A percentile compares a stretch with the other conserved stretches of the same genome.
These are phyloP conservation scores for Salix exigua DNA, from an alignment of 345 rosid species.

Conservation along the genomic window DNA sequence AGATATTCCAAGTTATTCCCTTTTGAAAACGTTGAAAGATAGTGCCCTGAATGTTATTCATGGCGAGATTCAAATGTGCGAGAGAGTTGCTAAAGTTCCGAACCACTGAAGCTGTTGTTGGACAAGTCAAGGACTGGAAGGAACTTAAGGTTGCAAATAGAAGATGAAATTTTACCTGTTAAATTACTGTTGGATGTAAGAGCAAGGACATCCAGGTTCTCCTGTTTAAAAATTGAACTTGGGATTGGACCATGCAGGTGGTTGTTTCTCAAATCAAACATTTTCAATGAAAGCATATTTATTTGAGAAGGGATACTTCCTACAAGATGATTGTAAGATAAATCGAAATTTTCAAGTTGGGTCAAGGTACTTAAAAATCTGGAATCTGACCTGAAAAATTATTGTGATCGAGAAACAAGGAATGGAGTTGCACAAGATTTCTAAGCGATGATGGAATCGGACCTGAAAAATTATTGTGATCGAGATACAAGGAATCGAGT, in stretches of 20 bases:
- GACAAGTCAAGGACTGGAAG: no score
- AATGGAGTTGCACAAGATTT: background rate
- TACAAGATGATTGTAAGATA: background rate
- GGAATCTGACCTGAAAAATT: background rate
- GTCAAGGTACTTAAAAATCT: background rate
- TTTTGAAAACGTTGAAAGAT: no score
- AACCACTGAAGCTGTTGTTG: no score
- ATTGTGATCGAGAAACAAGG: background rate
- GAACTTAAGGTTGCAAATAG: no score
- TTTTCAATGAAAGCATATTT: no score
- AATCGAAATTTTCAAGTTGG: background rate
- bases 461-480: background rate
- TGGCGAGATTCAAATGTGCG: no score
- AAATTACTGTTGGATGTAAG: background rate
- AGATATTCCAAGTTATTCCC: no score
- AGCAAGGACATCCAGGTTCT: background rate
- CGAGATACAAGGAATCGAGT: background rate
- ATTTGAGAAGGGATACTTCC: background rate
- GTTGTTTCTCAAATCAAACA: background rate
- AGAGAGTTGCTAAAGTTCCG: no score
- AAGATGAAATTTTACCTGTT: no score
- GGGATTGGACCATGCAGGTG: conserved; percentile 8
- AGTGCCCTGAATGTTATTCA: no score
- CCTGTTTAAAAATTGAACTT: conserved; percentile 2
- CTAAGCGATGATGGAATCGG: no score